A percentile compares a stretch with the other conserved stretches of the same genome.
Conservation (phyloP, 257 asterid genomes). For the Solanum clarkiae region DNA sequence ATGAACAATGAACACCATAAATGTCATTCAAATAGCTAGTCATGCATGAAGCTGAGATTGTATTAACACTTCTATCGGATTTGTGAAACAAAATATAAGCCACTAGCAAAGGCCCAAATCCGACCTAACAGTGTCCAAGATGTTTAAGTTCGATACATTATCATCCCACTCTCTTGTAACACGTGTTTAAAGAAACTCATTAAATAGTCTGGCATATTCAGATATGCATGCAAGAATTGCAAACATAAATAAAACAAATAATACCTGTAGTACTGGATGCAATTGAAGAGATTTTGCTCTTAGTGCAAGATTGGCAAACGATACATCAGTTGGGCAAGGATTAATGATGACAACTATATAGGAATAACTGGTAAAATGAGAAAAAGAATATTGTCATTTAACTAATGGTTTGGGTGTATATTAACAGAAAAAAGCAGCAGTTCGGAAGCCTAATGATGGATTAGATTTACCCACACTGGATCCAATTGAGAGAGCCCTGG, state of each 20-base stretch:
- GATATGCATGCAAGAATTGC: neutral
- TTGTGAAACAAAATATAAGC: neutral
- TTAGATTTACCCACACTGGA: constrained; percentile 37
- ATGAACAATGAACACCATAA: neutral
- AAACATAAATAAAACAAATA: neutral
- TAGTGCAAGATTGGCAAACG: constrained; percentile 39
- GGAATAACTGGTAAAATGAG: constrained; percentile 52
- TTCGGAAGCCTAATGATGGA: neutral
- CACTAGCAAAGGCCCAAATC: neutral
- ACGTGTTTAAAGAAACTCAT: neutral
- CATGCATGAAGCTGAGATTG: neutral
- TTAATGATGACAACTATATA: constrained; percentile 48
- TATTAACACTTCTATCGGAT: neutral
- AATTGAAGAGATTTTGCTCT: constrained; percentile 46
- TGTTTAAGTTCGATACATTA: neutral
- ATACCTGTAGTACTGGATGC: constrained; percentile 87
- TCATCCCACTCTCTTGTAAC: neutral
- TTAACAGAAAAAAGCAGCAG: neutral
- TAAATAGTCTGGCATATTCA: neutral
- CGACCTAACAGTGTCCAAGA: neutral
- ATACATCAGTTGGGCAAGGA: constrained; percentile 41
- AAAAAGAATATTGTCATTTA: neutral
- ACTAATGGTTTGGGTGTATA: neutral
- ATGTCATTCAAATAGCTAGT: neutral
- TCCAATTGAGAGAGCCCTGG: constrained; percentile 68